Base-by-base conservation (phyloP, 768 basidiomycete genomes). In the Tulasnella sp. region DNA sequence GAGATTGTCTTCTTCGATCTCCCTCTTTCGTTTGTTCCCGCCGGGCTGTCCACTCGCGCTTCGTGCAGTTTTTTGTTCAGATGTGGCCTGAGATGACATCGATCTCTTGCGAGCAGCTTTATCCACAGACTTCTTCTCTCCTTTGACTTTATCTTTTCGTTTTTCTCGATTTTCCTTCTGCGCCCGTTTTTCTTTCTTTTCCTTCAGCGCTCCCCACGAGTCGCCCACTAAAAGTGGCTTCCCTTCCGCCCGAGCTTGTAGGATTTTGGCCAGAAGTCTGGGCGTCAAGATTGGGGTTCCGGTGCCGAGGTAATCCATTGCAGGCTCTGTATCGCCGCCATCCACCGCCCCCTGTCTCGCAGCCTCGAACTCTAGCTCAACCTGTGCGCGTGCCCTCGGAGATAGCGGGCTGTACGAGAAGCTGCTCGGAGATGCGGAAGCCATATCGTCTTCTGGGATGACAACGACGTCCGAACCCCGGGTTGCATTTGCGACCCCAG, bases 281-380 rank as follows among this genome's bases (percentile, higher is more conserved):
- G 57, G 57, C 2, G 46, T 59, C 45, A 59, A 34, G 42, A 59
- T 49, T 21, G 57, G 57, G n/a, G 57, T 59, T 27, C 57, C 57
- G 11, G 49, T 59, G n/a, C 57, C 57, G 29, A 59, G 30, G 57
- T 49, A 59, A 49, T 59, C 57, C 46, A 50, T 19, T 22, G 57
- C 25, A n/a, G 57, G 57, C 10, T 49, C 46, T 49, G 45, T 19
- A 27, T n/a, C 24, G 22, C 29, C 17, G 25, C 24, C 10, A 11
- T 59, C 57, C 48, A 49, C 57, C 19, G 46, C 57, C 49, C 49
- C 57, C 34, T 38, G 34, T 38, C 34, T 38, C 34, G 34, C 34
- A 38, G 34, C 34, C 34, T 38, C 34, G 34, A 38, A 38, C 34
- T 38, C 34, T 38, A 38, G 34, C 34, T 38, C 34, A 38, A 38